Evolutionary conservation across 2,329 filamentous ascomycete species (phyloP), one percentile per base, ranked within the genome.

Genomic region (Bipolaris gigantea): DNA sequence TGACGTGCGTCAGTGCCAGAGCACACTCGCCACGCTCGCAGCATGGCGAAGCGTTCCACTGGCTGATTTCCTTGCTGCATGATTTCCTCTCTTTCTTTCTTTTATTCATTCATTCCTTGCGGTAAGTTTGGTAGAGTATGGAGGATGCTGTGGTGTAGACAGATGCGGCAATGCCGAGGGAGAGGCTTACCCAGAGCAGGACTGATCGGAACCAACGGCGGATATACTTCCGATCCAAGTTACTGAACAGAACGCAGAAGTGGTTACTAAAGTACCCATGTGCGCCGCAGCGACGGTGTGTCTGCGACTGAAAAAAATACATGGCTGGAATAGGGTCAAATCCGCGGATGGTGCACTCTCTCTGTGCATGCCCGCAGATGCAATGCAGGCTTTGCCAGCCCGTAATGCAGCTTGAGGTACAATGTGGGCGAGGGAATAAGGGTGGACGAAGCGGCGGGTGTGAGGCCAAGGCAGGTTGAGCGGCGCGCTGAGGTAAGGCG

Each of bases 401-500:
- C 33, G 8, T 7, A 5, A 16, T 18, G 21, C 23, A 11, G 25
- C 10, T 11, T 16, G 18, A n/a, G 4, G 3, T 30, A 30, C 10
- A 30, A 30, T 30, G 27, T 30, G 23, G 13, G 36, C 11, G 19
- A 39, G 36, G 9, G 15, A 42, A 27, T n/a, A n/a, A 11, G 40
- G n/a, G n/a, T 9, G n/a, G 25, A 42, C 15, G 13, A n/a, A 23
- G 6, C 10, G 21, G n/a, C 21, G 39, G 39, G 21, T 30, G n/a
- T 2, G 32, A 16, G 25, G 40, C 23, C 6, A 27, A 9, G 21
- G 13, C 23, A 27, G 39, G 21, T 10, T 23, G 15, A 23, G 21
- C 39, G 40, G 21, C 15, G 4, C 21, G 53, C 53, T 56, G 45
- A 53, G 44, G 50, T 56, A 56, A 56, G 48, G 33, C 21, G 41